These are phyloP conservation scores for Alternaria ventricosa DNA, from an alignment of 2,329 filamentous ascomycete species.

Conservation along the genomic window DNA sequence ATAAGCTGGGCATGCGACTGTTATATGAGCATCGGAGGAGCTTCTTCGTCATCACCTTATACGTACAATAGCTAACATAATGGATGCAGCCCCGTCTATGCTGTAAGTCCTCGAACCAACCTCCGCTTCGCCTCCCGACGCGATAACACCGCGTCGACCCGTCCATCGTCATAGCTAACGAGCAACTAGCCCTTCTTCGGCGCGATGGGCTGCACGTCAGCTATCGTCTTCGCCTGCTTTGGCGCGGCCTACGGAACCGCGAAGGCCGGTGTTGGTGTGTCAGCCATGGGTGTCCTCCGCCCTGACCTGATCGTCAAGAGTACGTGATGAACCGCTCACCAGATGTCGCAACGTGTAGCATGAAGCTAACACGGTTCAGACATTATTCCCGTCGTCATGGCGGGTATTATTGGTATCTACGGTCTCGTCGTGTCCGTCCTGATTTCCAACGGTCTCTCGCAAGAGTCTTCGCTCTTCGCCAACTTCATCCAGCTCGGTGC, in stretches of 20 bases:
- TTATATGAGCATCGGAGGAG: conserved; percentile 20
- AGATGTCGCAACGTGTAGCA: neutral
- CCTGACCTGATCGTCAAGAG: conserved; percentile 99
- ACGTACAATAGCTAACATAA: conserved; percentile 38
- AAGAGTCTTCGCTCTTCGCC: conserved; percentile 56
- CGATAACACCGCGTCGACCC: conserved; percentile 24
- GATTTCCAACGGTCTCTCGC: conserved; percentile 60
- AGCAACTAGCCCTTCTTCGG: conserved; percentile 81
- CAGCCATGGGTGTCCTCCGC: conserved; percentile 95
- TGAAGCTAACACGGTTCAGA: conserved; percentile 61
- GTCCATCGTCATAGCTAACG: conserved; percentile 29
- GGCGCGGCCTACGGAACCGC: conserved; percentile 98
- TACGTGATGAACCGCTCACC: conserved; percentile 58
- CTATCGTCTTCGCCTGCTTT: conserved; percentile 96
- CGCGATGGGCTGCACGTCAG: conserved; percentile 93
- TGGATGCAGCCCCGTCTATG: conserved; percentile 85
- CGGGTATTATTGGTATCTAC: conserved; percentile 99
- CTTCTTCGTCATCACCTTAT: neutral
- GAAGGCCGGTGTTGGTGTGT: conserved; percentile 98
- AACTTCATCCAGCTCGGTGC: conserved; percentile 62
- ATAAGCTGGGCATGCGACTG: conserved; percentile 43
- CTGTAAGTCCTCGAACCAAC: conserved; percentile 73
- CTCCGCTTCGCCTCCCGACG: conserved; percentile 30
- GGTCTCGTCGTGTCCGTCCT: conserved; percentile 61
- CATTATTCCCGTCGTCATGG: conserved; percentile 99